Evolutionary conservation across 208 protist genomes (phyloP), one percentile per base, ranked within the genome.

Genomic region (Perkinsela sp.): DNA sequence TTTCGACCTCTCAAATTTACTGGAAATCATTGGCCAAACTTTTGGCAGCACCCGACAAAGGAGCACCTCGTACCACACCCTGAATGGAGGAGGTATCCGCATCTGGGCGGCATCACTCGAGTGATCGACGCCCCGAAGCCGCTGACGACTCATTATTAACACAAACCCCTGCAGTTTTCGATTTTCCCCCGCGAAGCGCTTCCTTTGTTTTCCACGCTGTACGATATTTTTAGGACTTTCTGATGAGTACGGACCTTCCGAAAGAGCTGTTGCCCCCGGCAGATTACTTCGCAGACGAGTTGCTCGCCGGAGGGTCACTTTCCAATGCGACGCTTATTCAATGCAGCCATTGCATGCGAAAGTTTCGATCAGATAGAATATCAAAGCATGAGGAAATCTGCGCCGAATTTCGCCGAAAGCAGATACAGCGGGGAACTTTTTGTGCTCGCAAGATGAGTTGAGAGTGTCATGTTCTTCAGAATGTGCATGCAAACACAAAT

Each of bases 41-140:
- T 80, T 69, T 92, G 86, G 86, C 86, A 92, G 71, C 86, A 92
- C 70, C 80, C 80, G 0, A 85, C 78, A 15, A 40, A 69, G 69
- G 66, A 40, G 28, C 84, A 92, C 68, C 82, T 92, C 0, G 77
- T 92, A n/a, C 86, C 86, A 29, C 71, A 76, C 66, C 80, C 81
- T 30, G 76, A 77, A 32, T 92, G 83, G 84, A 70, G 77, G 28
- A 79, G 86, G 28, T 75, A 83, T 30, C 76, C 76, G 1, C 78
- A 89, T 69, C 76, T 92, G n/a, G 84, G 79, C 29, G 82, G 82
- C 15, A 92, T 92, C 68, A 92, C 86, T 1, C 83, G 86, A 66
- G 86, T 92, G 30, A 68, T 77, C 22, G 80, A 85, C 66, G 74
- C 78, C 0, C 67, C 80, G 1, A 71, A 73, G 6, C 72, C 72